Evolutionary conservation across 1,284 basidiomycete genomes (phyloP).

Genomic region (Gymnopus androsaceus): DNA sequence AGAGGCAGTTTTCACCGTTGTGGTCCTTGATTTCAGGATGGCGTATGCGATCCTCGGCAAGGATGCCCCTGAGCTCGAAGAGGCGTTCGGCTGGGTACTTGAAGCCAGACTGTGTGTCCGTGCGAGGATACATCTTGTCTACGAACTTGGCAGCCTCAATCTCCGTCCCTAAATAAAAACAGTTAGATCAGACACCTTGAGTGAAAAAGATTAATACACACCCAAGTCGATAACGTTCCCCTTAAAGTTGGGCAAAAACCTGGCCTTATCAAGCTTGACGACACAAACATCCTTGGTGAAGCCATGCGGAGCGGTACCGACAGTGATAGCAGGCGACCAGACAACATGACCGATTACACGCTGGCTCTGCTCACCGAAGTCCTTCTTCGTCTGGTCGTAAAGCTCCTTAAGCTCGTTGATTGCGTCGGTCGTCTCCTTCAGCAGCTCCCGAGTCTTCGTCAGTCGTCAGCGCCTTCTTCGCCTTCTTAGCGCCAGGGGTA

Average conservation of each 20-base stretch:
- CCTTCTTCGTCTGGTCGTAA: conserved; percentile 30
- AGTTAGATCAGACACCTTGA: conserved; percentile 25
- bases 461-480: conserved; percentile 20
- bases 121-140: conserved; percentile 20
- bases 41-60: conserved; percentile 32
- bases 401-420: conserved; percentile 30
- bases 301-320: conserved; percentile 21
- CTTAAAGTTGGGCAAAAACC: conserved; percentile 33
- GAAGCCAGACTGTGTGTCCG: conserved; percentile 28
- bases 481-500: conserved; percentile 6
- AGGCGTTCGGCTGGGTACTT: conserved; percentile 34
- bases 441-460: conserved; percentile 18
- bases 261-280: conserved; percentile 37
- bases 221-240: conserved; percentile 36
- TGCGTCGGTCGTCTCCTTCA: conserved; percentile 20
- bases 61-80: conserved; percentile 29
- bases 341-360: conserved; percentile 38
- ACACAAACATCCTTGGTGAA: conserved; percentile 33
- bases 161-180: conserved; percentile 27
- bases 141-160: conserved; percentile 26
- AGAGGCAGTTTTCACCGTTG: conserved; percentile 26
- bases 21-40: conserved; percentile 28
- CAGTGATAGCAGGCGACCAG: conserved; percentile 36
- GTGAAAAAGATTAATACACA: conserved; percentile 27
- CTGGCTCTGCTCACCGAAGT: conserved; percentile 30